These are phyloP conservation scores for Colletotrichum graminicola DNA, from an alignment of 2,329 filamentous ascomycete genomes.

Conservation along the genomic window DNA sequence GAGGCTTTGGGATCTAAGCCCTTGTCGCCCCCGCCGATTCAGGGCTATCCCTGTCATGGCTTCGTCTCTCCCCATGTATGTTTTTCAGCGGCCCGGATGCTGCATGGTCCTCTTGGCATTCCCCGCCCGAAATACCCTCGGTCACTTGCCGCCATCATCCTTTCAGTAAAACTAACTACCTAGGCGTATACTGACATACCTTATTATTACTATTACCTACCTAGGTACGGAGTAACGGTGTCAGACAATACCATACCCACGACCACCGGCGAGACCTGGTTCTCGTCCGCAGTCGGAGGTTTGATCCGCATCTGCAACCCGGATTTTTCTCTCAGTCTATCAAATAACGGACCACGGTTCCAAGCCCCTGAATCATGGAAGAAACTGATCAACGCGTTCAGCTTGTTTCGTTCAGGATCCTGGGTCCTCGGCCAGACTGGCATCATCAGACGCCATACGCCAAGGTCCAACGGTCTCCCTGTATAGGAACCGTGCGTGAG, in stretches of 20 bases:
- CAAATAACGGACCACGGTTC: slow-evolving; percentile 1
- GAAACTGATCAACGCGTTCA: slow-evolving; percentile 14
- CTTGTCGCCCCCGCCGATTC: slow-evolving; percentile 33
- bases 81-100: slow-evolving; percentile 37
- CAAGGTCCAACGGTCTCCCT: slow-evolving; percentile 12
- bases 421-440: slow-evolving; percentile 29
- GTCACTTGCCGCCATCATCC: slow-evolving; percentile 20
- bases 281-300: background rate
- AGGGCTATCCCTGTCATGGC: slow-evolving; percentile 29
- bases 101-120: slow-evolving; percentile 33
- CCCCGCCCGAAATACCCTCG: slow-evolving; percentile 12
- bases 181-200: too few species aligned
- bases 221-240: too few species aligned
- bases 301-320: background rate
- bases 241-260: background rate
- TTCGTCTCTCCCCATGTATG: slow-evolving; percentile 32
- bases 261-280: slow-evolving; percentile 13
- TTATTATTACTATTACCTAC: too few species aligned
- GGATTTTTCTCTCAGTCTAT: background rate
- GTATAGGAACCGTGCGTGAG: slow-evolving; percentile 6
- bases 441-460: slow-evolving; percentile 17
- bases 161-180: too few species aligned
- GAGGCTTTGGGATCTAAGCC: slow-evolving; percentile 34
- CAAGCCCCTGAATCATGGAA: slow-evolving; percentile 26
- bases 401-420: slow-evolving; percentile 12